Evolutionary conservation across 208 protist species (phyloP), one percentile per base, ranked within the genome.

Genomic region (Leishmania mexicana): DNA sequence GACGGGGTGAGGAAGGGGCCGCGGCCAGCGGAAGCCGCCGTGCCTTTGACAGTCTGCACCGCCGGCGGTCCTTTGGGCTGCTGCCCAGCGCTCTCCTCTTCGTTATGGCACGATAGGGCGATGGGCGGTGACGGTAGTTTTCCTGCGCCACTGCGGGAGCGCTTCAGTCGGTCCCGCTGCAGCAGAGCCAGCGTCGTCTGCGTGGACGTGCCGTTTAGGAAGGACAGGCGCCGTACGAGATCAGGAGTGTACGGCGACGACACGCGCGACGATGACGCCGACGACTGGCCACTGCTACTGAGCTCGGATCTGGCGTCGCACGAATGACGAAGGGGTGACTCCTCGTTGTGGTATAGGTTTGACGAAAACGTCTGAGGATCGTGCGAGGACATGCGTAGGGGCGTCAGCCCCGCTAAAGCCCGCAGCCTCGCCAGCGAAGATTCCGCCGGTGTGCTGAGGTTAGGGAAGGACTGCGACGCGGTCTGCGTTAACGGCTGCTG

Each of bases 341-440:
- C 81, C 60, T 85, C 81, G 51, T 81, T 85, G 19, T 40, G 40
- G 17, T 42, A 64, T 31, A 65, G n/a, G 2, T 11, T 6, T 47
- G 31, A 49, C 31, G 35, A 62, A 1, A 62, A 31, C 31, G 17
- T 28, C 40, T 40, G 31, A n/a, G 77, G 31, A 5, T 72, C 68
- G 21, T 35, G 4, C 38, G 80, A 54, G 17, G 60, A 38, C 40
- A 78, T 53, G 8, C n/a, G 35, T 7, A 85, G 62, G 6, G 82
- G 68, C 11, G 75, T 13, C 28, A 60, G 67, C 21, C 82, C 73
- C 1, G 82, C 82, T 60, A 85, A 49, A 49, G 82, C 76, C n/a
- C 82, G 82, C 70, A 85, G 77, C 35, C 82, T 78, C 17, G 82
- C 77, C 49, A 85, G 82, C 53, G 82, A 81, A 5, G 77, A 81